Base-by-base conservation (phyloP, 1,139 yeast genomes). In the Schwanniomyces etchellsii region DNA sequence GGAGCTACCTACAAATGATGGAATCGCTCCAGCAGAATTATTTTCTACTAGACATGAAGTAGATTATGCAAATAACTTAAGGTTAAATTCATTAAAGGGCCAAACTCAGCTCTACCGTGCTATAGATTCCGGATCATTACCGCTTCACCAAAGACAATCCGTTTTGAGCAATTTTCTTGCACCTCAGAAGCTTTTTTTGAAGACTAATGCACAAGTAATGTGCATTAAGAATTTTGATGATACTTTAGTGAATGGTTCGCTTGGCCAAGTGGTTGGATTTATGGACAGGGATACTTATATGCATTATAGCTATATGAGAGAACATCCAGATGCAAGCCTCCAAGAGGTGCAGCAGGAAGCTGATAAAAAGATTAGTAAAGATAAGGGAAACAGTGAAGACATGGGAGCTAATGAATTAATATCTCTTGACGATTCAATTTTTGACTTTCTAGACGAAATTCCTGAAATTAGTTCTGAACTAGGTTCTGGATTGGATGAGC, bases 171-270 rank as follows among this genome's bases (percentile, higher is more conserved):
- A 79, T 43, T 79, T 86, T 40, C 63, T 91, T 50, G 93, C 95
- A 3, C 89, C 86, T 1, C 61, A 66, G 26, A 57, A 57, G 20
- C 54, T 91, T 14, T 64, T 63, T 9, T 60, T 91, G 43, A 89
- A 88, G 47, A 69, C 70, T 29, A 89, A 89, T 24, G 91, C 96
- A 0, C 98, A 91, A 57, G 98, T 91, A 0, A 93, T 91, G 98
- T 80, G 93, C 69, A 74, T 91, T 37, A 91, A 91, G 53, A 93
- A 91, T 51, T 70, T 84, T 35, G 96, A 89, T 52, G 86, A 79
- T 16, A 75, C 82, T 1, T 64, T 91, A 28, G 98, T 93, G 4
- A 91, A 91, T 55, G 99, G 99, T 0, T 80, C 96, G 0, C 60
- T 91, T 28, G 99, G 99, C 0, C 81, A 72, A 38, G 89, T 91